Evolutionary conservation across 75 land plant species (phyloP), one percentile per base, ranked within the genome.

Genomic region (Azolla pinnata): DNA sequence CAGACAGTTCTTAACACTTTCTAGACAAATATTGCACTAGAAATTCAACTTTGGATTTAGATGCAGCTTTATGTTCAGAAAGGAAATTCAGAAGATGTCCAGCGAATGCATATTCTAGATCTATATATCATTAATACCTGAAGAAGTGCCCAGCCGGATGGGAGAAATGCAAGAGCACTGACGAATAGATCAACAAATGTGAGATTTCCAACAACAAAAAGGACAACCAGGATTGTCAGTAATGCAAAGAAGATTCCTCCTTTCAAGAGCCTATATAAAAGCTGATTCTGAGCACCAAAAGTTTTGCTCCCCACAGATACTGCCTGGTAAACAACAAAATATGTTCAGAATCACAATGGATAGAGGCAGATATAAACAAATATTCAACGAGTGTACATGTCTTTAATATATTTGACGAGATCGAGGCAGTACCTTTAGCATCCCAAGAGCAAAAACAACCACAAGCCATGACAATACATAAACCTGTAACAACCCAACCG

Each of bases 131-230:
- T n/a, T n/a, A n/a, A 2, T 66, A 93, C 98, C 96, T 76, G 85
- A 2, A 93, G 64, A 31, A 93, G 34, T 27, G 91, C 97, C 99
- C 99, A 95, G n/a, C 96, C 90, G 0, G 96, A 86, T 18, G 99
- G 99, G 58, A 83, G 59, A 63, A 89, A 95, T 38, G 96, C 90
- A 29, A 92, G 75, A 55, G 65, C 66, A 57, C 87, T 78, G 0
- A 83, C 70, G 60, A 92, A 58, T 30, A 92, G n/a, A 65, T 87
- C 97, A 62, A 35, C 71, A 20, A 81, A 29, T 10, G 97, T 80
- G 21, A 92, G 63, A 16, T 71, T 31, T 40, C 70, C 81, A 31
- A 83, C 53, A 40, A 60, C 29, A 0, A 78, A 71, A 5, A 92
- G 72, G 44, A 65, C 49, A 19, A 75, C 54, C 16, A 88, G 57